A percentile compares a stretch with the other conserved stretches of the same genome.
Evolutionary conservation across 2,329 filamentous ascomycete species (phyloP).

Genomic region (Colletotrichum horii): DNA sequence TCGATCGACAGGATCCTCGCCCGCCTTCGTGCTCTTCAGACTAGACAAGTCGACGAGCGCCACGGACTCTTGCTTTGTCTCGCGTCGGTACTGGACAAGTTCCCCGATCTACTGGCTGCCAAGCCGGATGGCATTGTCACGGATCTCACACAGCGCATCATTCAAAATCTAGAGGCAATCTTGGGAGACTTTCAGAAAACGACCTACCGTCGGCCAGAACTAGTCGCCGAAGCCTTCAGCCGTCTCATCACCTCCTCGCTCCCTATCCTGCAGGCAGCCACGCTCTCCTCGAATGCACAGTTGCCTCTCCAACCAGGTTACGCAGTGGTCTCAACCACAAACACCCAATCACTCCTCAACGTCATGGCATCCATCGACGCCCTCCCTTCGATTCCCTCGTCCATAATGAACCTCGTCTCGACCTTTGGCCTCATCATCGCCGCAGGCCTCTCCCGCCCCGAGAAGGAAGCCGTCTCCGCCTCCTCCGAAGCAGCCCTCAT

Average conservation of each 20-base stretch:
- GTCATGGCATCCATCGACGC: slow-evolving; percentile 12
- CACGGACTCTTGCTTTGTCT: slow-evolving; percentile 71
- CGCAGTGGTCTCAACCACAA: slow-evolving; percentile 24
- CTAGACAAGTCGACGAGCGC: slow-evolving; percentile 70
- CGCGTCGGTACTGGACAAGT: slow-evolving; percentile 59
- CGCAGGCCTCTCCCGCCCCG: slow-evolving; percentile 54
- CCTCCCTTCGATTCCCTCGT: not conserved
- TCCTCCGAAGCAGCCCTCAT: slow-evolving; percentile 57
- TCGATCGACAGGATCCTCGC: slow-evolving; percentile 47
- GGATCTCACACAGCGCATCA: not conserved
- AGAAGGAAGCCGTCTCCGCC: slow-evolving; percentile 53
- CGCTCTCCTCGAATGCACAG: slow-evolving; percentile 13
- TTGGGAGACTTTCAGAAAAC: slow-evolving; percentile 46
- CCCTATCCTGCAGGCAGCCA: slow-evolving; percentile 49
- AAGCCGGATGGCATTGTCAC: not conserved
- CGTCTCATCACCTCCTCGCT: slow-evolving; percentile 60
- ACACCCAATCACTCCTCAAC: not conserved
- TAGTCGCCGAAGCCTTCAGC: slow-evolving; percentile 67
- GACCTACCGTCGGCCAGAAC: slow-evolving; percentile 64
- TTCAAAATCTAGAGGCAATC: slow-evolving; percentile 35
- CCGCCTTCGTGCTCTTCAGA: slow-evolving; percentile 51
- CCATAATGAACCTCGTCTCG: slow-evolving; percentile 26
- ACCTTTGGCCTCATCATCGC: slow-evolving; percentile 39
- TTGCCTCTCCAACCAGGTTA: slow-evolving; percentile 5
- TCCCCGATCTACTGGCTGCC: slow-evolving; percentile 38